Conservation (phyloP, 805 yeast species). For the Candida argentea region DNA sequence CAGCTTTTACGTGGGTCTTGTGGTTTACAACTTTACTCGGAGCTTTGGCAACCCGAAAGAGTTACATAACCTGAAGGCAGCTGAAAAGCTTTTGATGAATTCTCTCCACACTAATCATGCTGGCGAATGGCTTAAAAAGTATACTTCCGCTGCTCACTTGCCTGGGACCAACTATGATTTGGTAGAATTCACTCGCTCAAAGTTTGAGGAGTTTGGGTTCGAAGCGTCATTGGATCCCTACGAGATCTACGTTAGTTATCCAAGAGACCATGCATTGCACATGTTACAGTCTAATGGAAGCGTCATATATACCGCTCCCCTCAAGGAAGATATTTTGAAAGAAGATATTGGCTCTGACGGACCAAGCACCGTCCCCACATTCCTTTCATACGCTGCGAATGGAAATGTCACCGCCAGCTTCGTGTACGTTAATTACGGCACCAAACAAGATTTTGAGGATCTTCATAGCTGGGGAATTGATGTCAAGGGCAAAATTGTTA, state of each 20-base stretch:
- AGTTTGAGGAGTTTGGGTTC: slow-evolving; percentile 43
- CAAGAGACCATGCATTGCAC: slow-evolving; percentile 34
- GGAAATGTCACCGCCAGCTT: slow-evolving; percentile 49
- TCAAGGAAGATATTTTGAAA: slow-evolving; percentile 38
- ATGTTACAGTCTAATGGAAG: slow-evolving; percentile 23
- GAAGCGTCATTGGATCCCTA: slow-evolving; percentile 37
- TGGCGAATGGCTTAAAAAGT: slow-evolving; percentile 31
- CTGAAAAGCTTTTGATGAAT: no score
- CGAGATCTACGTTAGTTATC: slow-evolving; percentile 46
- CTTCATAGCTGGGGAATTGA: slow-evolving; percentile 32
- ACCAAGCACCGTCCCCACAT: slow-evolving; percentile 35
- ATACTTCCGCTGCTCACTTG: slow-evolving; percentile 33
- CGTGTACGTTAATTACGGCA: slow-evolving; percentile 55
- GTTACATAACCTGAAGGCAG: no score
- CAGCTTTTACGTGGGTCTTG: no score
- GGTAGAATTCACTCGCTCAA: slow-evolving; percentile 41
- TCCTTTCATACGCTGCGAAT: slow-evolving; percentile 55
- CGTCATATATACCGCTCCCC: slow-evolving; percentile 36
- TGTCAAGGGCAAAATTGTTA: slow-evolving; percentile 46
- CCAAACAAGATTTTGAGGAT: slow-evolving; percentile 39
- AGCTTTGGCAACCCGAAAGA: no score
- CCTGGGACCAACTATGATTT: slow-evolving; percentile 35
- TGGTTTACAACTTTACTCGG: no score
- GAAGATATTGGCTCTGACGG: slow-evolving; percentile 32
- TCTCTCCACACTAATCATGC: slow-evolving; percentile 28